A percentile compares a stretch with the other conserved stretches of the same genome.
Evolutionary conservation across 2,329 filamentous ascomycete genomes (phyloP).

Genomic region (Rutstroemia sp.): DNA sequence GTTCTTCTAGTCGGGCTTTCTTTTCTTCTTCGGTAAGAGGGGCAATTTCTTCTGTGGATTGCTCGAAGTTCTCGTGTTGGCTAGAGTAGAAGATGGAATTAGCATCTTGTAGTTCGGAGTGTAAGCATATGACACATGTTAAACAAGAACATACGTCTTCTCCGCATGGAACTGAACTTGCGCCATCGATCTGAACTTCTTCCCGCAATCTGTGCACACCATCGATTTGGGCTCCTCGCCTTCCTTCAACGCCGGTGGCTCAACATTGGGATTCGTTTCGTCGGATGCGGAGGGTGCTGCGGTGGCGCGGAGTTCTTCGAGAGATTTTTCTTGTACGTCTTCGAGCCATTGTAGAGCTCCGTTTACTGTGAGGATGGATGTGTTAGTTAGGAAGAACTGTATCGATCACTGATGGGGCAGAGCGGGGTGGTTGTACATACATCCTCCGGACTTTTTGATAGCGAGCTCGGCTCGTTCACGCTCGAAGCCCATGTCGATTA

Average conservation of each 20-base stretch:
- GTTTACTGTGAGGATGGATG: slow-evolving; percentile 51
- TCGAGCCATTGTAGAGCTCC: slow-evolving; percentile 93
- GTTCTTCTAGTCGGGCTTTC: slow-evolving; percentile 66
- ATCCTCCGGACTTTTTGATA: slow-evolving; percentile 71
- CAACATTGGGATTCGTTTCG: slow-evolving; percentile 44
- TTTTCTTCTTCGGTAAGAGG: slow-evolving; percentile 91
- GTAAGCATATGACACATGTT: no score
- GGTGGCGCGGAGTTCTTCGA: slow-evolving; percentile 68
- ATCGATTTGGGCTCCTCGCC: slow-evolving; percentile 72
- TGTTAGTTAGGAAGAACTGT: slow-evolving; percentile 6
- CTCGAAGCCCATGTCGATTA: slow-evolving; percentile 75
- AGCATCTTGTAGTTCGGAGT: not conserved
- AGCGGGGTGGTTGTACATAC: slow-evolving; percentile 42
- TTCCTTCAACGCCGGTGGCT: slow-evolving; percentile 59
- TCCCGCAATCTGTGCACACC: slow-evolving; percentile 90
- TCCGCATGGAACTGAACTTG: slow-evolving; percentile 85
- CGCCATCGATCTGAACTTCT: slow-evolving; percentile 74
- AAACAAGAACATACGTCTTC: slow-evolving; percentile 55
- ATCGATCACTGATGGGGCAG: not conserved
- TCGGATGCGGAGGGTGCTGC: slow-evolving; percentile 33
- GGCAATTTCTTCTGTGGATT: slow-evolving; percentile 87
- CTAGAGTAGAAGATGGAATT: slow-evolving; percentile 32
- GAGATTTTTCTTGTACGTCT: slow-evolving; percentile 76
- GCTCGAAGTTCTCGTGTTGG: slow-evolving; percentile 82
- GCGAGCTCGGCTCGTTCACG: slow-evolving; percentile 74